phyloP scores from a whole-genome alignment of 225 moss, liverwort and hornwort species.

The Pseudoscleropodium purum region DNA sequence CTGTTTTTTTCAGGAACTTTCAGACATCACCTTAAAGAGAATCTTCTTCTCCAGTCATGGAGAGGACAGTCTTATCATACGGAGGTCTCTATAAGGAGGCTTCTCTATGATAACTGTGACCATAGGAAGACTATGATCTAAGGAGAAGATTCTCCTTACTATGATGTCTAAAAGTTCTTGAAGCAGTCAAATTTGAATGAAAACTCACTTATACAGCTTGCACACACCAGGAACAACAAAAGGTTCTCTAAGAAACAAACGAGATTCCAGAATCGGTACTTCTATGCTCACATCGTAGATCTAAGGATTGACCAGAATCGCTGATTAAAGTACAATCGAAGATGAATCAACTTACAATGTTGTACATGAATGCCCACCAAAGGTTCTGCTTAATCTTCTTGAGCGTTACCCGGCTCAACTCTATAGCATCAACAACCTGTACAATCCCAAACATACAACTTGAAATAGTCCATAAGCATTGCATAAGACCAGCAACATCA shows the following conservation, averaged over 20 bases:
- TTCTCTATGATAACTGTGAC: neutral
- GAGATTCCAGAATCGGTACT: neutral
- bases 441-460: neutral
- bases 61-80: neutral
- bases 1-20: neutral
- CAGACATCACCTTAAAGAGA: neutral
- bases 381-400: constrained; percentile 96
- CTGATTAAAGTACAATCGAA: neutral
- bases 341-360: constrained; percentile 65
- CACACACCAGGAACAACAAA: neutral
- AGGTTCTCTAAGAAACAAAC: neutral
- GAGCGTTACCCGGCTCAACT: constrained; percentile 78
- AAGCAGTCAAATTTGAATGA: neutral
- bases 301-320: neutral
- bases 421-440: constrained; percentile 94
- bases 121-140: neutral
- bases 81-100: neutral
- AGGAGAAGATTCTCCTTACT: neutral
- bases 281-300: neutral
- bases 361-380: constrained; percentile 99
- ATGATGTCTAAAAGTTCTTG: neutral
- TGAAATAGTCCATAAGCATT: neutral
- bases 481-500: neutral
- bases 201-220: neutral
- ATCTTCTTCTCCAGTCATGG: neutral